These are phyloP conservation scores for Clarireedia homoeocarpa DNA, from an alignment of 2,329 filamentous ascomycete genomes.

Conservation along the genomic window DNA sequence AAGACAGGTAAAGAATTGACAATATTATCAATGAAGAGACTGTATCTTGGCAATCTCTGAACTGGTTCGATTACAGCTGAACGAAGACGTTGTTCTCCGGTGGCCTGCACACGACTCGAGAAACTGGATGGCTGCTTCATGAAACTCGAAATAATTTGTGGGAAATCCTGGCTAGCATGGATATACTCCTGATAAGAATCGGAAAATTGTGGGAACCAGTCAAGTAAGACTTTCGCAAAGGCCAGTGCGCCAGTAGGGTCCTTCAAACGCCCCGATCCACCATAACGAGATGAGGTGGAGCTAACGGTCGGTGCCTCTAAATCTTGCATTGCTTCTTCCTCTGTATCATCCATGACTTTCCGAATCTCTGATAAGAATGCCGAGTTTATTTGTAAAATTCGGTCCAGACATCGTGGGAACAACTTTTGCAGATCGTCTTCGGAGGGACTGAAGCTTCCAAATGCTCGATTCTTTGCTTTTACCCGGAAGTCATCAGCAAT, in stretches of 20 bases:
- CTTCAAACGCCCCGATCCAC: slow-evolving; percentile 40
- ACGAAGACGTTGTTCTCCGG: slow-evolving; percentile 82
- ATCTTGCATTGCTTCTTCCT: slow-evolving; percentile 70
- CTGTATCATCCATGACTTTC: slow-evolving; percentile 71
- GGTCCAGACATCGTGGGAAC: slow-evolving; percentile 73
- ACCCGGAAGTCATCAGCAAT: slow-evolving; percentile 74
- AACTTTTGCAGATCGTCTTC: slow-evolving; percentile 65
- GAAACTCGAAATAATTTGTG: slow-evolving; percentile 70
- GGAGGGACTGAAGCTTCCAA: slow-evolving; percentile 61
- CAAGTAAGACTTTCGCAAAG: slow-evolving; percentile 73
- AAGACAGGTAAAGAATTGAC: slow-evolving; percentile 75
- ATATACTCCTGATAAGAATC: slow-evolving; percentile 92
- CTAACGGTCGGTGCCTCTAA: slow-evolving; percentile 53
- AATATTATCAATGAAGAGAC: slow-evolving; percentile 93
- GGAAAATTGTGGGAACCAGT: slow-evolving; percentile 91
- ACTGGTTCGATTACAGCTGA: slow-evolving; percentile 95
- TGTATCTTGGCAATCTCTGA: slow-evolving; percentile 88
- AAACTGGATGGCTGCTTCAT: slow-evolving; percentile 78
- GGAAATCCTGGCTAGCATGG: slow-evolving; percentile 79
- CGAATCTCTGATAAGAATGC: slow-evolving; percentile 72
- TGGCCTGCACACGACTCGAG: slow-evolving; percentile 68
- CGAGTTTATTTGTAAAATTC: slow-evolving; percentile 75
- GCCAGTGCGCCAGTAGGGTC: slow-evolving; percentile 72
- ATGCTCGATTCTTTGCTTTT: slow-evolving; percentile 51
- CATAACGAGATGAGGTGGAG: slow-evolving; percentile 39